Conservation (phyloP, 176 grass and related monocot genomes). For the Avena sativa region DNA sequence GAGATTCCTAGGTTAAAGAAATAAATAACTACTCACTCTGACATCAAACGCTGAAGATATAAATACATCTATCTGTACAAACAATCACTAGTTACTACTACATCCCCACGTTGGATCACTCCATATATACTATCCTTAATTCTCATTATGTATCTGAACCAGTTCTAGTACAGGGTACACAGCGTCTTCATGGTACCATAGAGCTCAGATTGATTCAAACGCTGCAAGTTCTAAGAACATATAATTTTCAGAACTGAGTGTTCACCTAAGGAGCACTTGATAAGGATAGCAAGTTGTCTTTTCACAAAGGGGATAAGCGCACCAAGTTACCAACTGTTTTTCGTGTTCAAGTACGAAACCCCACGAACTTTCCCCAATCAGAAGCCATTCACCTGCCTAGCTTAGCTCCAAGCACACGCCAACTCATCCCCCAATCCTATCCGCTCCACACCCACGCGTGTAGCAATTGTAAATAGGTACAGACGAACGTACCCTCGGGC, state of each 20-base stretch:
- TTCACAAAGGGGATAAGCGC: neutral
- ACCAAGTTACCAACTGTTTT: neutral
- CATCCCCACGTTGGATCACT: neutral
- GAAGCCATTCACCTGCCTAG: conserved; percentile 10
- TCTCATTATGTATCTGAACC: neutral
- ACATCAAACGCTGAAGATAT: neutral
- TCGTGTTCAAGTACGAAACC: conserved; percentile 1
- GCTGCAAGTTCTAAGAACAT: neutral
- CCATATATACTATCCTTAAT: neutral
- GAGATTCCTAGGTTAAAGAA: conserved; percentile 3
- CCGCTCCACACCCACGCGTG: conserved; percentile 45
- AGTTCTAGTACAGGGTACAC: neutral
- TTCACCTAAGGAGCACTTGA: neutral
- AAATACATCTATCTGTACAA: neutral
- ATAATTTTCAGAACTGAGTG: neutral
- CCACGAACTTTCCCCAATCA: neutral
- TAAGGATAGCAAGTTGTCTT: neutral
- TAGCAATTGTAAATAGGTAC: conserved; percentile 1
- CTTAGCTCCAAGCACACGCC: conserved; percentile 20
- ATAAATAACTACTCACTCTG: neutral
- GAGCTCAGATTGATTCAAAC: conserved; percentile 13
- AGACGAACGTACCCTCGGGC: conserved; percentile 65
- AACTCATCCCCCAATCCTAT: conserved; percentile 32
- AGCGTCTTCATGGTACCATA: neutral
- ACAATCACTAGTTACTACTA: neutral